A percentile compares a stretch with the other conserved stretches of the same genome.
These are phyloP conservation scores for Platanthera zijinensis DNA, from an alignment of 106 monocot species.

Conservation along the genomic window DNA sequence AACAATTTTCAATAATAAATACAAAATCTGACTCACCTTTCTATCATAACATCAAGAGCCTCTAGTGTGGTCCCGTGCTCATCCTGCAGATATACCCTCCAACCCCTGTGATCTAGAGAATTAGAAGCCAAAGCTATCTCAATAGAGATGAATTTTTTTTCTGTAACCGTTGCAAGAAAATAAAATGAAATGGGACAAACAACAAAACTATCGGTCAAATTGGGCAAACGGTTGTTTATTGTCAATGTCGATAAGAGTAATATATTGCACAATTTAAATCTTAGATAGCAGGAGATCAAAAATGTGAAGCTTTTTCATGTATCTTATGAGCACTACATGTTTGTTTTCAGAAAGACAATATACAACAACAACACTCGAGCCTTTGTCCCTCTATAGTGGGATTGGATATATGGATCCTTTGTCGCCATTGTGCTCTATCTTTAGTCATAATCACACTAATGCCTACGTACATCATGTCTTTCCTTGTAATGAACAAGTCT, in stretches of 20 bases:
- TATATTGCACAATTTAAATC: not conserved
- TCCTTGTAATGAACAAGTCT: too few relatives aligned
- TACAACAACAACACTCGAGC: not conserved
- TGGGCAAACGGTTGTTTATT: not conserved
- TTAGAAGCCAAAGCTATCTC: not conserved
- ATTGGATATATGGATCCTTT: too few relatives aligned
- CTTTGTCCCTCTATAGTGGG: too few relatives aligned
- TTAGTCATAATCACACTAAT: too few relatives aligned
- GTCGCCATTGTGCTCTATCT: too few relatives aligned
- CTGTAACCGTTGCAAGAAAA: not conserved
- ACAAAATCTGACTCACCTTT: slow-evolving; percentile 32
- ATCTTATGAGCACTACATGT: not conserved
- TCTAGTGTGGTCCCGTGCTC: slow-evolving; percentile 76
- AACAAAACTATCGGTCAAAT: not conserved
- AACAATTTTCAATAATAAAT: slow-evolving; percentile 1
- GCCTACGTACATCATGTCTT: too few relatives aligned
- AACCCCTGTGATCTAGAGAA: slow-evolving; percentile 39
- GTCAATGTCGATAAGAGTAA: not conserved
- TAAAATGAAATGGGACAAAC: not conserved
- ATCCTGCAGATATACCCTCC: slow-evolving; percentile 80
- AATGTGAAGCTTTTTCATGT: not conserved
- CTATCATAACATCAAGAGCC: slow-evolving; percentile 75
- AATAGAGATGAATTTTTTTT: not conserved
- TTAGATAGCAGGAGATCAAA: not conserved
- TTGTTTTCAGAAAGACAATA: not conserved